A percentile compares a stretch with the other conserved stretches of the same genome.
phyloP scores from a whole-genome alignment of 2,329 filamentous ascomycete genomes.

The Nannizziopsis barbatae region DNA sequence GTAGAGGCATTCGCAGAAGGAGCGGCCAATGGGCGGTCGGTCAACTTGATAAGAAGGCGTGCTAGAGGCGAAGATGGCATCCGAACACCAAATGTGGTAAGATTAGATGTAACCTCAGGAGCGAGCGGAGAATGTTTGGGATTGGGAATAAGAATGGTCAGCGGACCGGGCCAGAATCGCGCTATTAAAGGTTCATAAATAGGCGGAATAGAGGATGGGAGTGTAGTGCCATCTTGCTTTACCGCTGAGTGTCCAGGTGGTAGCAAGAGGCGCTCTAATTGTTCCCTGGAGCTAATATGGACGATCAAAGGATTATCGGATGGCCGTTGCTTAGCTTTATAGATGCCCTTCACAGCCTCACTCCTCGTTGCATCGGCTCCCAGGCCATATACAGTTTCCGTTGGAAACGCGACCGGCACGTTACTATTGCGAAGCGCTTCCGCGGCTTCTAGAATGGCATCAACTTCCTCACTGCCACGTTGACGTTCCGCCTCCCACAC shows the following conservation, averaged over 20 bases:
- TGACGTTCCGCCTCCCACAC: constrained; percentile 31
- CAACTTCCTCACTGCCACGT: constrained; percentile 36
- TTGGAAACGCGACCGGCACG: constrained; percentile 84
- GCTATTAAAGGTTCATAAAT: constrained; percentile 70
- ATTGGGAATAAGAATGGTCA: constrained; percentile 80
- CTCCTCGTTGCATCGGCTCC: constrained; percentile 91
- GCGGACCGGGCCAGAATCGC: constrained; percentile 84
- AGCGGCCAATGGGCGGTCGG: constrained; percentile 69
- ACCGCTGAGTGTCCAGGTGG: constrained; percentile 16
- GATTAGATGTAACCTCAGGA: constrained; percentile 79
- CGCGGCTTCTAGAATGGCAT: constrained; percentile 54
- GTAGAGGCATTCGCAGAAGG: constrained; percentile 93
- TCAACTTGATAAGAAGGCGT: constrained; percentile 69
- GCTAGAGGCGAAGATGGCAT: constrained; percentile 84
- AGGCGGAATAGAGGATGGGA: constrained; percentile 45
- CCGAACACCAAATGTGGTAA: constrained; percentile 75
- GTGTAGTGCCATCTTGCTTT: constrained; percentile 22
- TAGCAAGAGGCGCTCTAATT: constrained; percentile 55
- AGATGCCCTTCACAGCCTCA: constrained; percentile 79
- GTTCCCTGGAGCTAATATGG: constrained; percentile 70
- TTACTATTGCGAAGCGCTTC: constrained; percentile 52
- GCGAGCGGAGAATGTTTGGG: constrained; percentile 60
- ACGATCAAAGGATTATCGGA: constrained; percentile 94
- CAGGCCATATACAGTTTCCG: constrained; percentile 93
- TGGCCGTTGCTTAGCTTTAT: constrained; percentile 76